These are phyloP conservation scores for Botryotinia globosa DNA, from an alignment of 2,329 filamentous ascomycete genomes.

Conservation along the genomic window DNA sequence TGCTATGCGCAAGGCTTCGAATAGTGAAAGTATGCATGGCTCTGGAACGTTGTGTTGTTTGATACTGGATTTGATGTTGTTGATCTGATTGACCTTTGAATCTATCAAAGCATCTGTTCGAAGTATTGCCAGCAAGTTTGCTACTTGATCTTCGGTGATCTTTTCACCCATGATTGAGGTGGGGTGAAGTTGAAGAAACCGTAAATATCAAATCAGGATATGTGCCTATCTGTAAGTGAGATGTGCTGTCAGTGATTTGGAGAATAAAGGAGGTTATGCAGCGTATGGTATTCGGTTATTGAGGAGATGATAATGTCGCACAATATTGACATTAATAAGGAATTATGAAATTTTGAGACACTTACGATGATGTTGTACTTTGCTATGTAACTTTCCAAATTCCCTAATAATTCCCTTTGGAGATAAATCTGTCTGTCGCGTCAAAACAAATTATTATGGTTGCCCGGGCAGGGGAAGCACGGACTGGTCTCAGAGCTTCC, in stretches of 20 bases:
- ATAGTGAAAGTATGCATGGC: slow-evolving; percentile 65
- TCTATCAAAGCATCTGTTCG: slow-evolving; percentile 66
- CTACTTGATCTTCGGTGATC: slow-evolving; percentile 58
- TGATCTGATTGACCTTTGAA: slow-evolving; percentile 68
- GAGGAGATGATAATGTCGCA: background rate
- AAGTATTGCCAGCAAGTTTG: slow-evolving; percentile 51
- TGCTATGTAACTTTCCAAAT: slow-evolving; percentile 10
- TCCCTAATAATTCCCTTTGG: too few relatives aligned
- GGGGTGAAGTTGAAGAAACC: slow-evolving; percentile 17
- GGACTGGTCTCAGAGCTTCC: slow-evolving; percentile 8
- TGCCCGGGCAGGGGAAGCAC: slow-evolving; percentile 11
- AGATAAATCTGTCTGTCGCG: slow-evolving; percentile 18
- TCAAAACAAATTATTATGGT: slow-evolving; percentile 21
- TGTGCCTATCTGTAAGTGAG: slow-evolving; percentile 26
- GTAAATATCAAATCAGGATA: slow-evolving; percentile 18
- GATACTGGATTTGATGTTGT: slow-evolving; percentile 78
- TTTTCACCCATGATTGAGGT: slow-evolving; percentile 50
- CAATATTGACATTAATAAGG: background rate
- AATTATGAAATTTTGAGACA: slow-evolving; percentile 12
- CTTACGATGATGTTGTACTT: slow-evolving; percentile 13
- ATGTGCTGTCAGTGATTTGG: slow-evolving; percentile 23
- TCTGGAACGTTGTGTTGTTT: slow-evolving; percentile 91
- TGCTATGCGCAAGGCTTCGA: slow-evolving; percentile 76
- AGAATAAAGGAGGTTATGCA: slow-evolving; percentile 10
- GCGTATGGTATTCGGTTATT: background rate